Conservation (phyloP, 2,329 filamentous ascomycete genomes). For the Aspergillus pseudoviridinutans region DNA sequence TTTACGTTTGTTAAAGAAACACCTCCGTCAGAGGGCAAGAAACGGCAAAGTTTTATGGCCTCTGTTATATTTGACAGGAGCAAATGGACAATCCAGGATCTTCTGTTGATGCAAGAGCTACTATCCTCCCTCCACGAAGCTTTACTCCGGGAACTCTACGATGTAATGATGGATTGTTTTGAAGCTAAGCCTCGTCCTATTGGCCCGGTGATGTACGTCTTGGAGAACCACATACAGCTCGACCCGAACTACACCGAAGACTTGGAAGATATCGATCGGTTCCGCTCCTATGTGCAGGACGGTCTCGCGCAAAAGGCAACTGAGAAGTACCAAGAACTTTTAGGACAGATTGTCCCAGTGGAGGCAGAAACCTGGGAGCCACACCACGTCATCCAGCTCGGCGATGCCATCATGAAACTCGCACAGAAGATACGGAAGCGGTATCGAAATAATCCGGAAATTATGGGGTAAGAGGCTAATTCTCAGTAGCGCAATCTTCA, state of each 20-base stretch:
- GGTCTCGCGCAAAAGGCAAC: slow-evolving; percentile 70
- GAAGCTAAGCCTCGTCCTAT: slow-evolving; percentile 81
- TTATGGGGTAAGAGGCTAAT: slow-evolving; percentile 62
- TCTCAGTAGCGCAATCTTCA: slow-evolving; percentile 44
- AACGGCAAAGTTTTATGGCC: slow-evolving; percentile 47
- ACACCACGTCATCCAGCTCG: slow-evolving; percentile 82
- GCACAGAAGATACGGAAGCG: slow-evolving; percentile 88
- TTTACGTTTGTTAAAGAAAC: slow-evolving; percentile 79
- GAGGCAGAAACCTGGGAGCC: slow-evolving; percentile 85
- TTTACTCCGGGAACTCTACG: slow-evolving; percentile 80
- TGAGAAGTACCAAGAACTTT: slow-evolving; percentile 72
- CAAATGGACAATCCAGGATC: slow-evolving; percentile 68
- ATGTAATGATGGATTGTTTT: slow-evolving; percentile 82
- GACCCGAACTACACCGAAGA: slow-evolving; percentile 72
- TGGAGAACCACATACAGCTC: slow-evolving; percentile 76
- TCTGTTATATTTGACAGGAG: slow-evolving; percentile 54
- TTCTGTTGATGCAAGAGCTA: slow-evolving; percentile 67
- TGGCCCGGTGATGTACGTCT: slow-evolving; percentile 71
- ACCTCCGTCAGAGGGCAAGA: slow-evolving; percentile 60
- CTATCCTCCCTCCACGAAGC: slow-evolving; percentile 74
- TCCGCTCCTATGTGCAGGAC: slow-evolving; percentile 66
- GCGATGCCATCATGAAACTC: slow-evolving; percentile 78
- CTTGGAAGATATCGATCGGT: slow-evolving; percentile 67
- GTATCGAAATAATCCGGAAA: slow-evolving; percentile 80
- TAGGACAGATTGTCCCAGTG: slow-evolving; percentile 75